These are phyloP conservation scores for Delonix regia DNA, from an alignment of 306 rosid species.

Conservation along the genomic window DNA sequence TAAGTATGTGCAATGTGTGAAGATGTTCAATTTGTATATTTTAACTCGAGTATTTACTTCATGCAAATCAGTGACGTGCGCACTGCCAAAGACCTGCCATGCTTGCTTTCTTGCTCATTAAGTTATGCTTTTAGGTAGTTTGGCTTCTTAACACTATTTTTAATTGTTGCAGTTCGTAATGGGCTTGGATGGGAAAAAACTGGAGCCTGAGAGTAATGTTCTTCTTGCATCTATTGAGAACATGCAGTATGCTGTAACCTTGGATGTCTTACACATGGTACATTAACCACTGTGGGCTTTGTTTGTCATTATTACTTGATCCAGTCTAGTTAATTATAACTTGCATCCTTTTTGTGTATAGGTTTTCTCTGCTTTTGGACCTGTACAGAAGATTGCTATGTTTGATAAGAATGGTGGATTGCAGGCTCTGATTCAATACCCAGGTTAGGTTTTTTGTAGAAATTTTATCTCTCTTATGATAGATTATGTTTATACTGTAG, in stretches of 20 bases:
- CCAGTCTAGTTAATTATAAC: constrained; percentile 27
- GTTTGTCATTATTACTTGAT: constrained; percentile 15
- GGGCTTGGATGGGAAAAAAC: constrained; percentile 91
- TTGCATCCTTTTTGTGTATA: constrained; percentile 48
- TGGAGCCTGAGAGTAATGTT: constrained; percentile 91
- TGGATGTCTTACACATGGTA: constrained; percentile 95
- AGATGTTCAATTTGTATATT: neutral
- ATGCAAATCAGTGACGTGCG: neutral
- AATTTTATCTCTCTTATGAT: constrained; percentile 2
- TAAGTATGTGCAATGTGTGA: neutral
- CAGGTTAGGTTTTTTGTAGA: constrained; percentile 68
- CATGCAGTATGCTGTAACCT: constrained; percentile 96
- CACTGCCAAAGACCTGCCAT: neutral
- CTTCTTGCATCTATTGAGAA: constrained; percentile 97
- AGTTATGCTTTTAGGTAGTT: constrained; percentile 17
- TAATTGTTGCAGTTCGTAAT: constrained; percentile 59
- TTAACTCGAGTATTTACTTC: neutral
- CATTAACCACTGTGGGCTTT: neutral
- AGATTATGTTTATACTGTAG: neutral
- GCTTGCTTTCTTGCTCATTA: constrained; percentile 48
- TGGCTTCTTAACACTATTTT: constrained; percentile 18
- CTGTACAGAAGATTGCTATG: constrained; percentile 95
- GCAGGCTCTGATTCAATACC: constrained; percentile 92
- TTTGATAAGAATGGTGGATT: constrained; percentile 95
- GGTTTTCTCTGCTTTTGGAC: constrained; percentile 96